Base-by-base conservation (phyloP, 495 filamentous ascomycete genomes). In the Xylaria venustula region DNA sequence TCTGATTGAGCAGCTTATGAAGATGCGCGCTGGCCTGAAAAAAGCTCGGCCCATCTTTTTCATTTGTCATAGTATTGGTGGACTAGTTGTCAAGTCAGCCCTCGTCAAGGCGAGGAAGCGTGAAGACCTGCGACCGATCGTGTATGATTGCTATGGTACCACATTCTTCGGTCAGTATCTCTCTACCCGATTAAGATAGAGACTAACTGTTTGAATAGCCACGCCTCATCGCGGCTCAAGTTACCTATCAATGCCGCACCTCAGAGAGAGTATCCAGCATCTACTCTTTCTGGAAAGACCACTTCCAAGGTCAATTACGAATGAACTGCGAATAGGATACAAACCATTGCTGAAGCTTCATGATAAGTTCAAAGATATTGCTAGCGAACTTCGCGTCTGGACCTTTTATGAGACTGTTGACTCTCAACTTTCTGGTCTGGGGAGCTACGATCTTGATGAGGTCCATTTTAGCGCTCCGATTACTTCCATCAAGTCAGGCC, bases 221-320 rank as follows among this genome's bases (percentile, higher is more conserved):
- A 86, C 84, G 1, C 85, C 86, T 0, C 85, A 89, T 62, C 83
- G 81, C 41, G 86, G 87, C 4, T 88, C 85, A 1, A 88, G 83
- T 25, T 87, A 87, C 62, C 75, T 88, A 46, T 87, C 85, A 3
- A 82, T 82, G 61, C 73, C 77, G 0, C 78, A 81, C 58, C 85
- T 85, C 57, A 75, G 75, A 19, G 70, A 77, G 20, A 86, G 80
- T 62, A 83, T 88, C 28, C 76, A 75, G 30, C 71, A 72, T n/a
- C 58, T 87, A 3, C 67, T 88, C 14, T 77, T 76, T n/a, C 62
- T 88, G n/a, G 78, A 85, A 32, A 72, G 75, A 23, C 74, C 81
- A 1, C 73, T 87, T 15, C 83, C 84, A 1, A 60, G 60, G 11
- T 77, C 76, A 0, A 66, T 88, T 0, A 73, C 79, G 14, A 73